Evolutionary conservation across 2,329 filamentous ascomycete genomes (phyloP), one percentile per base, ranked within the genome.

Genomic region (Colletotrichum liriopes): DNA sequence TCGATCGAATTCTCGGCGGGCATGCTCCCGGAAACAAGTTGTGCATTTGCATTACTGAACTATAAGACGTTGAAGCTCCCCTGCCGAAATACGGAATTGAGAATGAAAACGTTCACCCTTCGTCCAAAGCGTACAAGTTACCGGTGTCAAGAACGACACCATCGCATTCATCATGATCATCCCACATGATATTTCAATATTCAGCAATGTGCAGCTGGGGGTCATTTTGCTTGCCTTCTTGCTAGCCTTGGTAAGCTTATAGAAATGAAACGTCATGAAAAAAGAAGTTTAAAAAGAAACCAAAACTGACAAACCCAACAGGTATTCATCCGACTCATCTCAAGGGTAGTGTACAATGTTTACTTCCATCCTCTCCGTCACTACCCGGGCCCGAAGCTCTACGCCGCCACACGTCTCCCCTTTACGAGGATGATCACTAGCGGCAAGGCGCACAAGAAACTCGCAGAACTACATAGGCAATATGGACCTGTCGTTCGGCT

Each of bases 401-500:
- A 74, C 9, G 55, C 63, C n/a, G 67, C 59, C 5, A 68, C 71
- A 1, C 67, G 58, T 1, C 43, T 74, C 12, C 56, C 72, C 4
- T 55, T 62, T 23, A 52, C 58, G 5, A 43, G 58, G 8, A 56
- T 63, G 56, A 43, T 71, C 7, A 37, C 35, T 20, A 29, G 49
- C 37, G 73, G 73, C 1, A 62, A 66, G 18, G 58, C 60, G 1
- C 49, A 73, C 12, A 51, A 64, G 26, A 61, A n/a, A 11, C 41
- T 72, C 0, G 29, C 35, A 12, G 43, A 47, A 16, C 41, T 74
- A 9, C 78, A 80, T 20, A 60, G 74, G 2, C 23, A 61, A 11
- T 80, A 81, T 51, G 79, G 79, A 5, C 74, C 76, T n/a, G 78
- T 86, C 0, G 79, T 87, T 14, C 82, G 85, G 1, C 75, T 83